Evolutionary conservation across 1,139 yeast species (phyloP).

Genomic region (Blastobotrys ciferrii): DNA sequence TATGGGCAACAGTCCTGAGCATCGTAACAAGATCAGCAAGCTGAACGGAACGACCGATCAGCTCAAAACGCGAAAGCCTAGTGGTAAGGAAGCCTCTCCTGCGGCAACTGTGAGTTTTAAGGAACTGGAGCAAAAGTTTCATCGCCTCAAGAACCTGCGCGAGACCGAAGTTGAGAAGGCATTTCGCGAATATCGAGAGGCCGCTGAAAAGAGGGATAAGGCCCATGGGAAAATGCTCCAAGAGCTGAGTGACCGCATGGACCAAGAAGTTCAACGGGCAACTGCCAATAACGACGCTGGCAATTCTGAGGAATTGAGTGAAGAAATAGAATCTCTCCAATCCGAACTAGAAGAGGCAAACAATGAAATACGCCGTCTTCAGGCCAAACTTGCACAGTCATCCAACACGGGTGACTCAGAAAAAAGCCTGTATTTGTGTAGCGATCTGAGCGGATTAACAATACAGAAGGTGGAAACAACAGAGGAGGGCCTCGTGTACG

Average conservation of each 20-base stretch:
- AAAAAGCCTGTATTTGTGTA: conserved; percentile 51
- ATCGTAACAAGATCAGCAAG: not conserved
- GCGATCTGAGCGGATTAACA: conserved; percentile 55
- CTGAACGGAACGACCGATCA: not conserved
- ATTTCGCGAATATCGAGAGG: conserved; percentile 31
- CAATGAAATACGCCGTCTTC: conserved; percentile 20
- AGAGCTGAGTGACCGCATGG: conserved; percentile 21
- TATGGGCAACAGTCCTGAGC: not conserved
- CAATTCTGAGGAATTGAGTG: conserved; percentile 32
- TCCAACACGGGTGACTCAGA: conserved; percentile 30
- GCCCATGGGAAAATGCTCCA: conserved; percentile 35
- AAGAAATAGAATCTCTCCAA: conserved; percentile 29
- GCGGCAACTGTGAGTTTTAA: conserved; percentile 10
- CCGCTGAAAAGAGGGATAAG: conserved; percentile 33
- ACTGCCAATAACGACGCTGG: conserved; percentile 28
- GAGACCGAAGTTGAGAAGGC: conserved; percentile 34
- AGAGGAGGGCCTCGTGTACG: conserved; percentile 46
- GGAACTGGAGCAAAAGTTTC: conserved; percentile 18
- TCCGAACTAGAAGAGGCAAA: conserved; percentile 18
- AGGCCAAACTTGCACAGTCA: conserved; percentile 21
- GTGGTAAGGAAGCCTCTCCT: conserved; percentile 9
- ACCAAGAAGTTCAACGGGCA: conserved; percentile 10
- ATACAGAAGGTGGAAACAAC: conserved; percentile 48
- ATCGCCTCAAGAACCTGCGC: conserved; percentile 21
- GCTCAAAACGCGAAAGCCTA: conserved; percentile 1